Percentiles rank a stretch among this genome's conserved stretches.
phyloP scores from a whole-genome alignment of 495 filamentous ascomycete genomes.

The Barbatosphaeria neglecta region DNA sequence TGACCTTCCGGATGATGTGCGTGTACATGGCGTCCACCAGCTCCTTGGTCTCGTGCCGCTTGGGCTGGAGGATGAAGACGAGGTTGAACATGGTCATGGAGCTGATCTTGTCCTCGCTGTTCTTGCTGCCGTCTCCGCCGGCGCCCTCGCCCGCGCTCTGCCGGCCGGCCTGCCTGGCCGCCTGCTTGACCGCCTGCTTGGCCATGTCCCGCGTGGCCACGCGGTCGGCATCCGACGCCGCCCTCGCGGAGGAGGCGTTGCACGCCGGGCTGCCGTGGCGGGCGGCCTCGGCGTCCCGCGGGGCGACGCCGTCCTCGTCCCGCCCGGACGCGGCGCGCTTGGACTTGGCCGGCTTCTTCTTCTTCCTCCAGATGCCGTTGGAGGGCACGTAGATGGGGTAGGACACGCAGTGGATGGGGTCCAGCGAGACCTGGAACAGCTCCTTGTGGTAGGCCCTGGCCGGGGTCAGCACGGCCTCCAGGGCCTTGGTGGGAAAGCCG shows the following conservation, averaged over 20 bases:
- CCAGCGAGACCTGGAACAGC: constrained; percentile 75
- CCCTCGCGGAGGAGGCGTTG: constrained; percentile 1
- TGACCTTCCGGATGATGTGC: constrained; percentile 79
- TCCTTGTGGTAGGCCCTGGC: constrained; percentile 70
- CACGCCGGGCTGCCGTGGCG: constrained; percentile 7
- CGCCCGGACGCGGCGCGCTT: constrained; percentile 14
- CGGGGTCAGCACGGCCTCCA: constrained; percentile 77
- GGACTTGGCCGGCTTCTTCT: constrained; percentile 46
- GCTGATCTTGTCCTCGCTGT: constrained; percentile 44
- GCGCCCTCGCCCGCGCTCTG: constrained; percentile 30
- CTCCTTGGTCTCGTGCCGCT: constrained; percentile 60
- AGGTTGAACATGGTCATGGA: constrained; percentile 95
- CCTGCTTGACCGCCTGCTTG: no score
- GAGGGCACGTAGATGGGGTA: constrained; percentile 79
- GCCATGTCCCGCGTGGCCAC: constrained; percentile 25
- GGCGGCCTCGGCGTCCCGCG: constrained; percentile 7
- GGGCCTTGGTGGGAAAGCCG: constrained; percentile 62
- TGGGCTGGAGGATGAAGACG: constrained; percentile 78
- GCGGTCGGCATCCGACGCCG: constrained; percentile 20
- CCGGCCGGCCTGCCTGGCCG: no score
- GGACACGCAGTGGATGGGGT: constrained; percentile 74
- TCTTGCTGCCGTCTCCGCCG: constrained; percentile 28
- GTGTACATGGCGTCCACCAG: constrained; percentile 71
- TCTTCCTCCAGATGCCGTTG: constrained; percentile 80
- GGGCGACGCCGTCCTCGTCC: constrained; percentile 12